Conservation (phyloP, 208 protist species). For the Trypanosoma conorhini region DNA sequence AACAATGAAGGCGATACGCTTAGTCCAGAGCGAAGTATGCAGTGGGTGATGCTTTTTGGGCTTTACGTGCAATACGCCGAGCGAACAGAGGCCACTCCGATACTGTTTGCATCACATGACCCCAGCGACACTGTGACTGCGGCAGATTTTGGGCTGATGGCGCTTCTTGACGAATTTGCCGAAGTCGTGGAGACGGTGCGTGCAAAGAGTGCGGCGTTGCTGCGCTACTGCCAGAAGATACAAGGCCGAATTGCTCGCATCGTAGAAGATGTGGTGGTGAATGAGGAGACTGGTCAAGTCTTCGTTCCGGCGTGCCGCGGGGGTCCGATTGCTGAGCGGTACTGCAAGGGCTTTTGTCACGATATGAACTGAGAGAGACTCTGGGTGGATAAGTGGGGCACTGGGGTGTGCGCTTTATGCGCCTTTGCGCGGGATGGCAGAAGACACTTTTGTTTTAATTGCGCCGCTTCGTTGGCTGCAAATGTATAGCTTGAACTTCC, state of each 20-base stretch:
- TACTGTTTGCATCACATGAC: slow-evolving; percentile 24
- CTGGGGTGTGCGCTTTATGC: background rate
- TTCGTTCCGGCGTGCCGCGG: slow-evolving; percentile 24
- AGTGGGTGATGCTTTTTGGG: slow-evolving; percentile 28
- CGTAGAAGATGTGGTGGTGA: slow-evolving; percentile 31
- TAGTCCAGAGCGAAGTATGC: slow-evolving; percentile 8
- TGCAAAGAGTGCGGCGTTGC: slow-evolving; percentile 24
- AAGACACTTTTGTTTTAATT: background rate
- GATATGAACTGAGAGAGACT: slow-evolving; percentile 20
- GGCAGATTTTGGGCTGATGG: slow-evolving; percentile 23
- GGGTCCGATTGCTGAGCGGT: slow-evolving; percentile 22
- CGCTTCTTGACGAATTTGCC: slow-evolving; percentile 27
- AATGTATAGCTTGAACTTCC: background rate
- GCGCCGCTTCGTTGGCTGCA: background rate
- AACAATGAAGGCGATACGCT: slow-evolving; percentile 5
- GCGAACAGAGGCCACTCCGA: slow-evolving; percentile 1
- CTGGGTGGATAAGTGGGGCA: no score
- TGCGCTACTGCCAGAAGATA: slow-evolving; percentile 34
- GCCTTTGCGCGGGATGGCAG: background rate
- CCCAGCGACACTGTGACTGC: slow-evolving; percentile 7
- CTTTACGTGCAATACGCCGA: slow-evolving; percentile 23
- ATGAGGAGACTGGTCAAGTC: slow-evolving; percentile 28
- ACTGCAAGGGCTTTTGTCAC: slow-evolving; percentile 29
- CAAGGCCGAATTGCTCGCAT: slow-evolving; percentile 27
- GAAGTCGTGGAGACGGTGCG: slow-evolving; percentile 26